These are phyloP conservation scores for Rhododendron mucronatum DNA, from an alignment of 148 eudicot species.

Conservation along the genomic window DNA sequence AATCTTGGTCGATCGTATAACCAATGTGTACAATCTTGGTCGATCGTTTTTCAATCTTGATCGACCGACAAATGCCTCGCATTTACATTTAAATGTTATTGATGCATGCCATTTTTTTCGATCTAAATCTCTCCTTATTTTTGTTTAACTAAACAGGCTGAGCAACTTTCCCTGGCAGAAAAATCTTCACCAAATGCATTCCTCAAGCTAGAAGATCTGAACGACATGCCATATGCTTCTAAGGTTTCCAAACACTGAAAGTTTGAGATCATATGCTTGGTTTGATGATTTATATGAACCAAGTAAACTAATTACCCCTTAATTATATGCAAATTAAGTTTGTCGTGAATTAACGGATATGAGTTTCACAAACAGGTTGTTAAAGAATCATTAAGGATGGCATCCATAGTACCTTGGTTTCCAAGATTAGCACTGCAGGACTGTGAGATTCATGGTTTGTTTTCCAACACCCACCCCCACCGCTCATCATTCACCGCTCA, in stretches of 20 bases:
- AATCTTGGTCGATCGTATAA: too few relatives aligned
- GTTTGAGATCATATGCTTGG: neutral
- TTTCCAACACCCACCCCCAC: neutral
- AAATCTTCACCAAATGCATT: conserved; percentile 11
- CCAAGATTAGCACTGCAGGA: conserved; percentile 43
- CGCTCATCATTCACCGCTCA: too few relatives aligned
- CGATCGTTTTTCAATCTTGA: too few relatives aligned
- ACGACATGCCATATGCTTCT: conserved; percentile 35
- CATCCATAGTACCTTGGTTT: conserved; percentile 50
- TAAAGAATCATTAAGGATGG: conserved; percentile 46
- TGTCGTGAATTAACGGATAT: neutral
- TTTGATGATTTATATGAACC: neutral
- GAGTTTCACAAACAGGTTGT: conserved; percentile 23
- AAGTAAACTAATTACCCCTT: neutral
- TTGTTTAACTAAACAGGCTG: conserved; percentile 20
- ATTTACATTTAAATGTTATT: neutral
- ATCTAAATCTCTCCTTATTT: neutral
- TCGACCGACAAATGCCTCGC: neutral
- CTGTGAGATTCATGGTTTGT: conserved; percentile 37
- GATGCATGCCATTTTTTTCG: too few relatives aligned
- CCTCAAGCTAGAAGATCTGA: conserved; percentile 29
- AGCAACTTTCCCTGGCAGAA: conserved; percentile 20
- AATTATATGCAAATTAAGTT: neutral
- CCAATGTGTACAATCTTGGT: too few relatives aligned
- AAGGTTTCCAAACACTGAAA: conserved; percentile 22